Conservation (phyloP, 208 protist species). For the Acanthamoeba culbertsoni region DNA sequence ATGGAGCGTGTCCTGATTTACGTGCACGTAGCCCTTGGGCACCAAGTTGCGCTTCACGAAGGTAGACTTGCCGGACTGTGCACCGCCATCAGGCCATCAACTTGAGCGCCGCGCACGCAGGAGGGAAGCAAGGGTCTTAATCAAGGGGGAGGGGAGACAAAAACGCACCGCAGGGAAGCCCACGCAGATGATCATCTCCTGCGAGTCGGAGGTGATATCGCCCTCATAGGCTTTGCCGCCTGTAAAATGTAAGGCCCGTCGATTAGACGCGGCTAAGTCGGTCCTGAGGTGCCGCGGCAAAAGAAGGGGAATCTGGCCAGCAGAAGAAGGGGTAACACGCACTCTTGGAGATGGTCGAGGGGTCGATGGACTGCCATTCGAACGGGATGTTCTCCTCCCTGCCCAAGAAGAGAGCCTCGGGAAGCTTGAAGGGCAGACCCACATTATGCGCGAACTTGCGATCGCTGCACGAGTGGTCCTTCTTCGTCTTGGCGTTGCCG, state of each 20-base stretch:
- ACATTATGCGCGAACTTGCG: conserved; percentile 61
- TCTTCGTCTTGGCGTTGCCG: conserved; percentile 34
- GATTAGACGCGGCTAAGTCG: background rate
- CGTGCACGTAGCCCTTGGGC: conserved; percentile 49
- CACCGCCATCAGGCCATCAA: background rate
- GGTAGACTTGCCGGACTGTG: conserved; percentile 49
- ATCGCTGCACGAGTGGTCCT: conserved; percentile 35
- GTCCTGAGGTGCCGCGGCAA: no score
- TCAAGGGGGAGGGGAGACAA: background rate
- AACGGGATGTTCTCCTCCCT: background rate
- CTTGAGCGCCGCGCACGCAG: background rate
- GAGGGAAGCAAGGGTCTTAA: background rate
- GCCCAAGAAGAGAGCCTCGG: conserved; percentile 52
- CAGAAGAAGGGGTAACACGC: background rate
- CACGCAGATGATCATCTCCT: conserved; percentile 57
- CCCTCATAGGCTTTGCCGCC: background rate
- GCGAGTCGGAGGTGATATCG: background rate
- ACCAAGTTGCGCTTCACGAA: conserved; percentile 27
- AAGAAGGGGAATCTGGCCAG: no score
- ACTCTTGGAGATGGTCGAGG: background rate
- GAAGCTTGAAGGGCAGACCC: background rate
- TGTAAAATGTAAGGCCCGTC: background rate
- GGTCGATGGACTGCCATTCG: conserved; percentile 10
- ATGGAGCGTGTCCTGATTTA: conserved; percentile 61
- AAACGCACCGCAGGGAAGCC: conserved; percentile 47